A percentile compares a stretch with the other conserved stretches of the same genome.
phyloP scores from a whole-genome alignment of 2,329 filamentous ascomycete genomes.

The Penicillium oxalicum region DNA sequence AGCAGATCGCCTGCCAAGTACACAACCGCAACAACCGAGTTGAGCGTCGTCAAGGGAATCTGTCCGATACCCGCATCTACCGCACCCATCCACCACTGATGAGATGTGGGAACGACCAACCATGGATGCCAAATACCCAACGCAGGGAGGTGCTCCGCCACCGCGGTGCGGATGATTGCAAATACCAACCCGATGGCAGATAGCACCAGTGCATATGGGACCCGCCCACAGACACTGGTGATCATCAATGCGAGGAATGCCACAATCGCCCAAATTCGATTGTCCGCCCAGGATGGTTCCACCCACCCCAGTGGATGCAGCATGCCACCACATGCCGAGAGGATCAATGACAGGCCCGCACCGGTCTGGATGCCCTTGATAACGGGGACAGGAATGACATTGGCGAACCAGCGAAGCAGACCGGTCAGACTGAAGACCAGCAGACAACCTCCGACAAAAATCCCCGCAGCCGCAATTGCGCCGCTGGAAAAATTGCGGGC shows the following conservation, averaged over 20 bases:
- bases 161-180: slow-evolving; percentile 45
- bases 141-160: slow-evolving; percentile 41
- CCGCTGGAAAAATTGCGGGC: slow-evolving; percentile 58
- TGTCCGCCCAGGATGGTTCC: slow-evolving; percentile 63
- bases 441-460: slow-evolving; percentile 69
- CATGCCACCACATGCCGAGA: slow-evolving; percentile 67
- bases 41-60: slow-evolving; percentile 83
- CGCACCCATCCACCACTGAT: slow-evolving; percentile 49
- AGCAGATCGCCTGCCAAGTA: slow-evolving; percentile 73
- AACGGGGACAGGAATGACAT: slow-evolving; percentile 74
- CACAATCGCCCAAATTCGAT: slow-evolving; percentile 67
- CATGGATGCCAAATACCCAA: slow-evolving; percentile 58
- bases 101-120: slow-evolving; percentile 41
- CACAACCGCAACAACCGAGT: slow-evolving; percentile 83
- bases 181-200: slow-evolving; percentile 64
- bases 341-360: slow-evolving; percentile 74
- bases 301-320: slow-evolving; percentile 65
- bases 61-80: slow-evolving; percentile 72
- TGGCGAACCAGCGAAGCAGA: slow-evolving; percentile 65
- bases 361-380: slow-evolving; percentile 94
- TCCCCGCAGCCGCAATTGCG: slow-evolving; percentile 74
- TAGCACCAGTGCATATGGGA: slow-evolving; percentile 73
- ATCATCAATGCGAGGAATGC: slow-evolving; percentile 66
- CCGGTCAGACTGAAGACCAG: slow-evolving; percentile 74
- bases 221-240: slow-evolving; percentile 57